Evolutionary conservation across 179 eudicot species (phyloP).

Genomic region (Spergularia azorica): DNA sequence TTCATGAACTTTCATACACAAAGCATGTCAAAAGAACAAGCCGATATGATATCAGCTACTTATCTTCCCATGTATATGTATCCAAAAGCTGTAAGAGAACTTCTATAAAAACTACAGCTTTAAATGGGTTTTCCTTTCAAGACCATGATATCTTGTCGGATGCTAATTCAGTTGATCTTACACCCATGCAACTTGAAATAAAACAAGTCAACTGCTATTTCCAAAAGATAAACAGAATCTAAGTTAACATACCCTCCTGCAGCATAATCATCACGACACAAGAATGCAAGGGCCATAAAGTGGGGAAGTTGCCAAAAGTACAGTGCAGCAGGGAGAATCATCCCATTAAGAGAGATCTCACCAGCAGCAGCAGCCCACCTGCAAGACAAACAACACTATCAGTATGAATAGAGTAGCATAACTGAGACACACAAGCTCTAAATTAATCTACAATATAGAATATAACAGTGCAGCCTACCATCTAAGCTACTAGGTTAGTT

Average conservation of each 20-base stretch:
- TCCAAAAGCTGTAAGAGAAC: not conserved
- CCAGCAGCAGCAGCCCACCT: conserved; percentile 99
- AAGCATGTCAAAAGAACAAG: no score
- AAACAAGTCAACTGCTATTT: not conserved
- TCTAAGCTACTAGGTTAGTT: not conserved
- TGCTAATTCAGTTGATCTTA: not conserved
- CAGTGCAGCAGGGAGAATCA: conserved; percentile 94
- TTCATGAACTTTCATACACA: no score
- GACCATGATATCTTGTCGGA: not conserved
- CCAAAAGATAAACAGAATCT: not conserved
- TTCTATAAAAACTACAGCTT: no score
- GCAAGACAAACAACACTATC: conserved; percentile 28
- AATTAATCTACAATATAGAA: not conserved
- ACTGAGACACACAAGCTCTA: not conserved
- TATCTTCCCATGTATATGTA: not conserved
- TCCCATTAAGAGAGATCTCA: conserved; percentile 67
- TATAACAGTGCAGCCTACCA: not conserved
- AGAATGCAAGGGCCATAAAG: conserved; percentile 94
- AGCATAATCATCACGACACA: conserved; percentile 90
- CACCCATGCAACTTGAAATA: not conserved
- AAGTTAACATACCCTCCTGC: conserved; percentile 80
- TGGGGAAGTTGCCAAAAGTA: conserved; percentile 99
- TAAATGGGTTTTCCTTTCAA: not conserved
- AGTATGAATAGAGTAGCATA: conserved; percentile 7
- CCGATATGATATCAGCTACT: no score